Conservation (phyloP, 495 filamentous ascomycete species). For the Aspergillus haitiensis region DNA sequence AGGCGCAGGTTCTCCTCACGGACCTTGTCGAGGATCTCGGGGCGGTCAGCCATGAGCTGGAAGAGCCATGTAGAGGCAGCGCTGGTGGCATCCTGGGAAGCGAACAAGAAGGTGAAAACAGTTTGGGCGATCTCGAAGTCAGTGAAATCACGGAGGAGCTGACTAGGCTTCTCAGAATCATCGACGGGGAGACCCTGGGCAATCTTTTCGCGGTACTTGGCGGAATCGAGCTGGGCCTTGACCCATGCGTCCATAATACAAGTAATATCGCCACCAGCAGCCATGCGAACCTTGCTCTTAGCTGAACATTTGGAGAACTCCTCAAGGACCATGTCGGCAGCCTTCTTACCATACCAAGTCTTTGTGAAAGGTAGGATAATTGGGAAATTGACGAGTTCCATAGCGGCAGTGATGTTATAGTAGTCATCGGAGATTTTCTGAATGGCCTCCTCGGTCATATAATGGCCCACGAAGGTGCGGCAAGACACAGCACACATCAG, state of each 20-base stretch:
- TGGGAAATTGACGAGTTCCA: conserved; percentile 98
- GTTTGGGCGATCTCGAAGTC: conserved; percentile 95
- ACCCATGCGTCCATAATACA: conserved; percentile 98
- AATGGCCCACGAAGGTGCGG: conserved; percentile 95
- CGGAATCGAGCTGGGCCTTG: conserved; percentile 77
- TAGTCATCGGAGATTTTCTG: conserved; percentile 98
- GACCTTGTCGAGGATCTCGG: conserved; percentile 84
- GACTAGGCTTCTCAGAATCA: conserved; percentile 72
- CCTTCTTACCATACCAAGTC: conserved; percentile 97
- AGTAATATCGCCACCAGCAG: conserved; percentile 78
- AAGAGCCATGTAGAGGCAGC: conserved; percentile 93
- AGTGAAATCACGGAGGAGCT: conserved; percentile 80
- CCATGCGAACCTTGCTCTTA: conserved; percentile 90
- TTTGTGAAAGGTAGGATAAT: conserved; percentile 95
- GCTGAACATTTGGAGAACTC: conserved; percentile 91
- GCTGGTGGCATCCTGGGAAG: conserved; percentile 94
- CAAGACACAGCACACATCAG: conserved; percentile 93
- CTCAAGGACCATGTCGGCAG: conserved; percentile 84
- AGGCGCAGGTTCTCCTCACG: conserved; percentile 85
- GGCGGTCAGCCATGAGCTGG: conserved; percentile 91
- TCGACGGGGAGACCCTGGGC: conserved; percentile 67
- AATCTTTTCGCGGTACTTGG: conserved; percentile 71
- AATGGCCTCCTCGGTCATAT: conserved; percentile 82
- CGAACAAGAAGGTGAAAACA: conserved; percentile 96
- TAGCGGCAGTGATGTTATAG: conserved; percentile 90